phyloP scores from a whole-genome alignment of 345 rosid species.

The Lepidium aucheri region DNA sequence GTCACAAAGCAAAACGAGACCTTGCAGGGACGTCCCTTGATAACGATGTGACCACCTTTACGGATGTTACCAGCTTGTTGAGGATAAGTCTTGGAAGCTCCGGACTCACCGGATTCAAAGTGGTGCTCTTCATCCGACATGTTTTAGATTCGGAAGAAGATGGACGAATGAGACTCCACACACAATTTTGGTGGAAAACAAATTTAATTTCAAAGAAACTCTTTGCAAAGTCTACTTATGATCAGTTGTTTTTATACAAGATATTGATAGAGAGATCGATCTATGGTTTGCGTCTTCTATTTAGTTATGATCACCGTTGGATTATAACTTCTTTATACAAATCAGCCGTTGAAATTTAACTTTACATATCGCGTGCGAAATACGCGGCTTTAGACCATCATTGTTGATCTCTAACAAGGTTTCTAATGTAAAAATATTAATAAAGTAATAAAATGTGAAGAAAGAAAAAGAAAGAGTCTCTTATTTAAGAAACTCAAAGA shows the following conservation, averaged over 20 bases:
- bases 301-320: conserved; percentile 15
- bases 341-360: conserved; percentile 9
- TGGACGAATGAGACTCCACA: background rate
- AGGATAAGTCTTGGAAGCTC: conserved; percentile 35
- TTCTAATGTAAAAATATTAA: too few relatives aligned
- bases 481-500: too few relatives aligned
- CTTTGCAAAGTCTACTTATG: background rate
- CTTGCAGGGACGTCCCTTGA: conserved; percentile 35
- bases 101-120: conserved; percentile 31
- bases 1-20: background rate
- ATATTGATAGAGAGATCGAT: background rate
- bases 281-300: background rate
- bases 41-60: conserved; percentile 33
- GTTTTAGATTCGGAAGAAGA: background rate
- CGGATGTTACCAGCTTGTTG: conserved; percentile 35
- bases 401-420: too few relatives aligned
- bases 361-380: background rate
- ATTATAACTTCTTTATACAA: background rate
- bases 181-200: background rate
- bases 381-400: background rate
- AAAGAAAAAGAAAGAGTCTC: too few relatives aligned
- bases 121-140: conserved; percentile 38
- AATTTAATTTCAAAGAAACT: background rate
- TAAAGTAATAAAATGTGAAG: too few relatives aligned
- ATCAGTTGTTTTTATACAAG: conserved; percentile 5